Conservation (phyloP, 345 rosid species). For the Murraya paniculata region DNA sequence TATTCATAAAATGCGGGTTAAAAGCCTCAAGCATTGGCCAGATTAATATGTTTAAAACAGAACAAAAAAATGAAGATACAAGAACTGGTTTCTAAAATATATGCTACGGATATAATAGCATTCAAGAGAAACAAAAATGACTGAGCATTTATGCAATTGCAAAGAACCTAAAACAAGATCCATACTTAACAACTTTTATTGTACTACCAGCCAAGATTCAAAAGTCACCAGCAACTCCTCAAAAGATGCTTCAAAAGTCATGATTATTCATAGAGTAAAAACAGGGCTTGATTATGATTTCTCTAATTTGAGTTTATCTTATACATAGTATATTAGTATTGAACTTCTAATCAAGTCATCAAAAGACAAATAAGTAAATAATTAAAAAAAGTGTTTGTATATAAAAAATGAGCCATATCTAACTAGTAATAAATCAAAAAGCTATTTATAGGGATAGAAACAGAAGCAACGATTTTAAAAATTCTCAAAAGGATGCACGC, state of each 20-base stretch:
- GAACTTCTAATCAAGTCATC: not conserved
- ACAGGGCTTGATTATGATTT: not conserved
- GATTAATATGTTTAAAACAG: no score
- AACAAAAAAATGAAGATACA: not conserved
- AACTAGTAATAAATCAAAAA: no score
- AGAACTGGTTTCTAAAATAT: not conserved
- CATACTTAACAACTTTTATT: not conserved
- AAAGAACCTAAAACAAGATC: not conserved
- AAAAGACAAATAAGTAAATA: not conserved
- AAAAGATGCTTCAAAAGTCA: not conserved
- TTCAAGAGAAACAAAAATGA: not conserved
- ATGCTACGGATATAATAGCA: not conserved
- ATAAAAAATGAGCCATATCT: not conserved
- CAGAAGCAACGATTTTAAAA: not conserved
- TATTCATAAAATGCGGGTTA: not conserved
- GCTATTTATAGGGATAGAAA: no score
- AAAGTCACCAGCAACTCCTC: not conserved
- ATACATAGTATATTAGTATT: not conserved
- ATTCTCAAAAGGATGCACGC: constrained; percentile 2
- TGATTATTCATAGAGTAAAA: not conserved
- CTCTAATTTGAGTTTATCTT: not conserved
- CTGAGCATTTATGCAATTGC: not conserved
- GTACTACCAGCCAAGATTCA: not conserved
- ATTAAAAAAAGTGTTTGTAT: not conserved
- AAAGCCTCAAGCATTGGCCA: not conserved